phyloP scores from a whole-genome alignment of 805 yeast genomes.

The Yarrowia osloensis region DNA sequence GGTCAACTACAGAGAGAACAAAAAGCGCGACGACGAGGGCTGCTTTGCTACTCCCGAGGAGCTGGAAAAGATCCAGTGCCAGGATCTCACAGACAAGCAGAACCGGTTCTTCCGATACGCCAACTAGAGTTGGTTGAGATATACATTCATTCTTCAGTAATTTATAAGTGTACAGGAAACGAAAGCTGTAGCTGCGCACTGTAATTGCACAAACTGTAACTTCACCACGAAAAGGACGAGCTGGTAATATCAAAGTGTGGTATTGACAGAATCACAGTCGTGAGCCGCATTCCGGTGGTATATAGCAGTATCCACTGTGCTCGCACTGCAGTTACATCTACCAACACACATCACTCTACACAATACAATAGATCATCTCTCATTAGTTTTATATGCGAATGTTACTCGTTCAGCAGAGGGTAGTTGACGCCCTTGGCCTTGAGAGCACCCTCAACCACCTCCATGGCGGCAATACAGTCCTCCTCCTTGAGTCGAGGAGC shows the following conservation, averaged over 20 bases:
- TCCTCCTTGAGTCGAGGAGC: slow-evolving; percentile 65
- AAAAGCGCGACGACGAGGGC: neutral
- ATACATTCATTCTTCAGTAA: too few species aligned
- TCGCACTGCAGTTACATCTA: too few species aligned
- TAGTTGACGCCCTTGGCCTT: slow-evolving; percentile 39
- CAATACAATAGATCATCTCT: neutral
- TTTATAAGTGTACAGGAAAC: too few species aligned
- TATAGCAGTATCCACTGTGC: too few species aligned
- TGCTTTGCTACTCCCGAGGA: neutral
- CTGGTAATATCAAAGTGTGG: too few species aligned
- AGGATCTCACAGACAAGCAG: slow-evolving; percentile 9
- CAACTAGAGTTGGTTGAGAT: neutral
- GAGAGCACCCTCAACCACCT: slow-evolving; percentile 45
- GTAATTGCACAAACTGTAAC: too few species aligned
- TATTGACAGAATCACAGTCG: too few species aligned
- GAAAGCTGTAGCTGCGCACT: too few species aligned
- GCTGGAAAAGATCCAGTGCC: neutral
- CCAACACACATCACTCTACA: too few species aligned
- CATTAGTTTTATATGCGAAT: slow-evolving; percentile 20
- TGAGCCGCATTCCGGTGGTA: too few species aligned
- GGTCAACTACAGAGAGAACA: neutral
- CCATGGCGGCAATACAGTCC: slow-evolving; percentile 54
- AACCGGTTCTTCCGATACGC: slow-evolving; percentile 5
- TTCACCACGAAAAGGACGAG: too few species aligned
- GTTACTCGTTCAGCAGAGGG: slow-evolving; percentile 36